Base-by-base conservation (phyloP, 805 yeast genomes). In the Pachysolen tannophilus region DNA sequence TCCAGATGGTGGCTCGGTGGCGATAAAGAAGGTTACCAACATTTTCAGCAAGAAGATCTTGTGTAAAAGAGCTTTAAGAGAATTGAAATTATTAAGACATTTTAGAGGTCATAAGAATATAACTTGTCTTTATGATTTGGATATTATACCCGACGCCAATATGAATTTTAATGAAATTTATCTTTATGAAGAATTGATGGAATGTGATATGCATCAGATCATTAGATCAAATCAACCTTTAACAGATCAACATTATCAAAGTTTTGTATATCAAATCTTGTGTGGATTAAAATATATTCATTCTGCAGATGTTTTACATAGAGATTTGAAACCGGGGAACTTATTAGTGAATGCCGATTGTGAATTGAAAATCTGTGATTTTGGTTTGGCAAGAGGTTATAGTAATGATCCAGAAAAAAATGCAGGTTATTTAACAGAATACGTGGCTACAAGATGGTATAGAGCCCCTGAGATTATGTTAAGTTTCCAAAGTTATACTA, bases 401-500 rank as follows among this genome's bases (percentile, higher is more conserved):
- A 76, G 86, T 8, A 77, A 77, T 40, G 81, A 79, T 49, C 83
- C 87, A 1, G 88, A 79, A 41, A 83, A 79, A 47, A 86, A 87
- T 47, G 82, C 83, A 21, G 97, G 95, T n/a, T 90, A 86, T 50
- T 64, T 90, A 67, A 92, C 98, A 1, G 97, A 90, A 57, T 92
- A 92, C 54, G 98, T 92, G 19, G 97, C 98, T 21, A 92, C 98
- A 1, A 72, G 98, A 55, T 92, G 98, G 98, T 92, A 92, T 59
- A 69, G 98, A 46, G 98, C 98, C 3, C 98, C 98, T 0, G 98
- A 92, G 53, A 87, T 92, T 58, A 90, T 92, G 87, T 67, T 92
- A 37, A 81, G 94, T 44, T 86, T 84, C 63, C 94, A 92, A 56
- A 85, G 88, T 40, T 90, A 90, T 58, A 84, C 97, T 5, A 88